phyloP scores from a whole-genome alignment of 2,329 filamentous ascomycete genomes.

The Pseudogymnoascus sp. region DNA sequence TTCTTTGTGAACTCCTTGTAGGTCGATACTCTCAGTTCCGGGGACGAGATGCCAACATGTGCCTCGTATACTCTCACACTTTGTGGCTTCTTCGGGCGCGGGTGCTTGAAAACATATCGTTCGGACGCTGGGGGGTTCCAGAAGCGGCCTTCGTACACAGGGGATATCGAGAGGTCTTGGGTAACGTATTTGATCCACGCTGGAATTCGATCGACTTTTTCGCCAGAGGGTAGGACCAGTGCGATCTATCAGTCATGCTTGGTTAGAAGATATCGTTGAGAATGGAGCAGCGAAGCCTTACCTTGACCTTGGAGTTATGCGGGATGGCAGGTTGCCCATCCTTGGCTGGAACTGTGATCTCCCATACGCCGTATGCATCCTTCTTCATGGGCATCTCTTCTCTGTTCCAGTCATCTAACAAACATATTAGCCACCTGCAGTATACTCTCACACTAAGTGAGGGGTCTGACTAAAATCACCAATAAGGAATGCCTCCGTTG shows the following conservation, averaged over 20 bases:
- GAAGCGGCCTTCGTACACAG: conserved; percentile 89
- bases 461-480: conserved; percentile 75
- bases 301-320: conserved; percentile 96
- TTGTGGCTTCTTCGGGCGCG: conserved; percentile 70
- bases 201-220: conserved; percentile 78
- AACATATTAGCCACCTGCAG: conserved; percentile 16
- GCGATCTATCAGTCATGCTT: conserved; percentile 54
- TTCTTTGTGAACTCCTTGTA: conserved; percentile 96
- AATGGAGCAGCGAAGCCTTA: conserved; percentile 28
- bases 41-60: conserved; percentile 95
- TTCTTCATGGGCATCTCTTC: conserved; percentile 81
- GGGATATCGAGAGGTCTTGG: conserved; percentile 81
- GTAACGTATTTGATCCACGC: conserved; percentile 98
- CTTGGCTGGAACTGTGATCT: conserved; percentile 65
- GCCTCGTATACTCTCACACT: conserved; percentile 95
- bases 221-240: conserved; percentile 68
- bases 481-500: conserved; percentile 72
- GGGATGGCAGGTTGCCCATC: conserved; percentile 71
- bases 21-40: conserved; percentile 78
- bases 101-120: conserved; percentile 76
- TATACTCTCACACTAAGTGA: conserved; percentile 11
- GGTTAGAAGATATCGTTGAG: conserved; percentile 11
- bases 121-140: conserved; percentile 83
- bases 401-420: conserved; percentile 73
- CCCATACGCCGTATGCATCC: conserved; percentile 77